Evolutionary conservation across 177 flowering plant genomes (phyloP), one percentile per base, ranked within the genome.

Genomic region (Telopea speciosissima): DNA sequence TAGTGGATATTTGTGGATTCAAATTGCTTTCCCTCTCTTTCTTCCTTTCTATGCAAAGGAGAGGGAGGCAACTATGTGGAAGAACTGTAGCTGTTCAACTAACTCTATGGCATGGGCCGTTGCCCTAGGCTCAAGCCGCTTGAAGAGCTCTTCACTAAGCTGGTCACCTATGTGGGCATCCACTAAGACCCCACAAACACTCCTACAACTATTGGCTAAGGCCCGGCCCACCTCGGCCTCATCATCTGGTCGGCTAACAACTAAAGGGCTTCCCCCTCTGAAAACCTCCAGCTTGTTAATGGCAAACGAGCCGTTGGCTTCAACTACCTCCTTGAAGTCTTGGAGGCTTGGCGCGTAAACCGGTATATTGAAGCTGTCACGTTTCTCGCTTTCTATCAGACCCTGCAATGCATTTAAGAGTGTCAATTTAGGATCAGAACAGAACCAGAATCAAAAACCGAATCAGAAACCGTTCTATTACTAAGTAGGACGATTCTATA

Each of bases 21-120:
- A 28, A 2, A 2, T 28, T 28, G 40, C 40, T 36, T 36, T 36
- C 40, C 6, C 7, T 36, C 0, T 5, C 40, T 36, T 36, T 36
- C 33, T 31, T 2, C 5, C 33, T 31, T 36, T 36, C 40, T 36
- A 36, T 36, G 40, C 5, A 64, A 6, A 13, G 54, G 94, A 87
- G 63, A 93, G 93, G 19, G 98, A 93, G n/a, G 96, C 94, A 40
- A 88, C 93, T 8, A 93, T 87, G 75, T 93, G 98, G 71, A 77
- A 87, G 81, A 93, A 89, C 70, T 90, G 90, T 31, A 90, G 81
- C 68, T 93, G 81, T 75, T 89, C 96, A 0, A 90, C 73, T 3
- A 88, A 76, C 74, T 90, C 92, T 24, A 84, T 84, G 9, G 98
- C 93, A 33, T 85, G 88, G 77, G 64, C 76, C 1, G 84, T 69